These are phyloP conservation scores for Colletotrichum sp. DNA, from an alignment of 2,329 filamentous ascomycete genomes.

Conservation along the genomic window DNA sequence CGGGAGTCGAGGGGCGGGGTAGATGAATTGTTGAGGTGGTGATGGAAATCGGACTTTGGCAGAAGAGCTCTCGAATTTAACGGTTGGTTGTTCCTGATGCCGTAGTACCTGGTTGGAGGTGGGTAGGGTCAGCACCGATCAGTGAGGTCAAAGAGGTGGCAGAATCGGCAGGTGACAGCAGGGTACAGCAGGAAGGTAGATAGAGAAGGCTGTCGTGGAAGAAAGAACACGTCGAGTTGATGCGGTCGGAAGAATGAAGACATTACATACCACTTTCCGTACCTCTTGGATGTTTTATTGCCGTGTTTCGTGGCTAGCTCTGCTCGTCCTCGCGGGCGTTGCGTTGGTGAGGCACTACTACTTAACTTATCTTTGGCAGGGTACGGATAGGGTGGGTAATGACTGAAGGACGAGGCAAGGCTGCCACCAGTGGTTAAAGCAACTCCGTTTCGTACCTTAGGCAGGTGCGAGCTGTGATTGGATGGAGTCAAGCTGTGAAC, in stretches of 20 bases:
- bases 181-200: background rate
- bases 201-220: background rate
- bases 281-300: background rate
- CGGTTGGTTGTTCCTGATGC: background rate
- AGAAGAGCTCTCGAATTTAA: background rate
- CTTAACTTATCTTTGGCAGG: background rate
- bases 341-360: background rate
- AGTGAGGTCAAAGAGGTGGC: background rate
- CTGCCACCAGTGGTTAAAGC: background rate
- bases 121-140: background rate
- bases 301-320: background rate
- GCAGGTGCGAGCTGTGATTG: background rate
- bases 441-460: background rate
- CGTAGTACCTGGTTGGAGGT: background rate
- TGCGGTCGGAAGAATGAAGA: background rate
- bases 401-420: background rate
- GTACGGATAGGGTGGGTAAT: background rate
- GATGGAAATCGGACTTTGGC: background rate
- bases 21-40: background rate
- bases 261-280: background rate
- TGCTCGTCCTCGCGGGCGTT: background rate
- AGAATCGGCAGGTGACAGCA: background rate
- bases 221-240: background rate
- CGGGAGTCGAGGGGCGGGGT: background rate
- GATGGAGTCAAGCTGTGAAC: background rate